phyloP scores from a whole-genome alignment of 331 rosid species.

The Phaseolus coccineus region DNA sequence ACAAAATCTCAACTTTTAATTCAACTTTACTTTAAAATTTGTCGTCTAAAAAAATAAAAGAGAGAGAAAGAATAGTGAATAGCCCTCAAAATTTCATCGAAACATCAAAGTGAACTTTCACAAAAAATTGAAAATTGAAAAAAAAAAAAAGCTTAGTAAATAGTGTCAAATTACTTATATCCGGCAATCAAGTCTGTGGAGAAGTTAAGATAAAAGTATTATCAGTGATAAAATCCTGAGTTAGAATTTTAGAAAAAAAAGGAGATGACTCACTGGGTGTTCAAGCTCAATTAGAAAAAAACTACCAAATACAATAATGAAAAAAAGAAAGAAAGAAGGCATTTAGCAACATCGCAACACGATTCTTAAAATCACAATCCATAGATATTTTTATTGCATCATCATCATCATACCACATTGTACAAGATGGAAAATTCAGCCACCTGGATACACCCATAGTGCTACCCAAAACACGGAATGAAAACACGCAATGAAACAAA shows the following conservation, averaged over 20 bases:
- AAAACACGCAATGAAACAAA: slow-evolving; percentile 26
- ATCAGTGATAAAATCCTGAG: no score
- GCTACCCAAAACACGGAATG: slow-evolving; percentile 41
- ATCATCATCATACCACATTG: slow-evolving; percentile 31
- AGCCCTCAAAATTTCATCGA: neutral
- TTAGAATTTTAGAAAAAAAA: neutral
- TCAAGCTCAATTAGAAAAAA: neutral
- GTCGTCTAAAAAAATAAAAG: neutral
- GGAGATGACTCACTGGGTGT: neutral
- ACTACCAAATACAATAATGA: no score
- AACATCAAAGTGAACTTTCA: neutral
- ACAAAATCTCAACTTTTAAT: neutral
- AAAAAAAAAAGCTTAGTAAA: neutral
- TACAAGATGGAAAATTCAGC: slow-evolving; percentile 36
- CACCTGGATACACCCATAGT: slow-evolving; percentile 43
- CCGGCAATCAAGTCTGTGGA: no score
- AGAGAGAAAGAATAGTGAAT: no score
- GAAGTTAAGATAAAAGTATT: neutral
- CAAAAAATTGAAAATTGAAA: neutral
- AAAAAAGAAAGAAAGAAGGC: no score
- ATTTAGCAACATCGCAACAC: neutral
- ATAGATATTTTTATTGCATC: slow-evolving; percentile 42
- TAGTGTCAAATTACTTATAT: neutral
- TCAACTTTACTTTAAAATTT: neutral
- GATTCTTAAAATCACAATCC: neutral